Evolutionary conservation across 768 basidiomycete species (phyloP).

Genomic region (Termitomyces sp.): DNA sequence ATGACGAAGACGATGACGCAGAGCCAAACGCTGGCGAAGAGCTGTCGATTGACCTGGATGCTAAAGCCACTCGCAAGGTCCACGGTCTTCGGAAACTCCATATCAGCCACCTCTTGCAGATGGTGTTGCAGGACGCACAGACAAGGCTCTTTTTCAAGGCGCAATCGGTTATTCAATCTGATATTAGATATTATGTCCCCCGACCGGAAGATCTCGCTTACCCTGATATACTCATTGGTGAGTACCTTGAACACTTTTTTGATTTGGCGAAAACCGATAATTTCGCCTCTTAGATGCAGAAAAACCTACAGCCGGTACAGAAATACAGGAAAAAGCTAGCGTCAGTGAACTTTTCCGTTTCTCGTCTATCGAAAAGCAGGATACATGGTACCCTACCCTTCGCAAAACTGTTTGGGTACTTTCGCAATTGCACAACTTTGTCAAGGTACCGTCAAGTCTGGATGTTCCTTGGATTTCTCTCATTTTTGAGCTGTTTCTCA

Average conservation of each 20-base stretch:
- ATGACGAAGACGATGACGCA: slow-evolving; percentile 16
- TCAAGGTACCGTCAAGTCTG: slow-evolving; percentile 60
- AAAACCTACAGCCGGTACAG: slow-evolving; percentile 38
- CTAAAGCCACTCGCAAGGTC: slow-evolving; percentile 15
- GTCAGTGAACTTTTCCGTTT: slow-evolving; percentile 67
- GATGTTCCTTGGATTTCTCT: neutral
- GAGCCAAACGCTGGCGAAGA: slow-evolving; percentile 22
- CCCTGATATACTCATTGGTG: slow-evolving; percentile 76
- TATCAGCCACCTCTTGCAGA: slow-evolving; percentile 76
- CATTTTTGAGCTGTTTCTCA: slow-evolving; percentile 25
- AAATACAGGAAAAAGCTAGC: slow-evolving; percentile 65
- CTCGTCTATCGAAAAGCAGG: slow-evolving; percentile 67
- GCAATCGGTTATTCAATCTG: slow-evolving; percentile 84
- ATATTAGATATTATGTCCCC: slow-evolving; percentile 80
- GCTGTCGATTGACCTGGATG: slow-evolving; percentile 38
- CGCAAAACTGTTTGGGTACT: slow-evolving; percentile 90
- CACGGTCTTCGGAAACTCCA: slow-evolving; percentile 59
- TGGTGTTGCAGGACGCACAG: slow-evolving; percentile 95
- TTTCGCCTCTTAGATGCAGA: slow-evolving; percentile 34
- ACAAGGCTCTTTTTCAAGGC: slow-evolving; percentile 95
- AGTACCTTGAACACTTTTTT: slow-evolving; percentile 20
- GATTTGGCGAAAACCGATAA: neutral
- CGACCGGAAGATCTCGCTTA: slow-evolving; percentile 81
- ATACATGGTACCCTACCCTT: slow-evolving; percentile 91
- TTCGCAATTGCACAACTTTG: slow-evolving; percentile 84